phyloP scores from a whole-genome alignment of 2,329 filamentous ascomycete species.

The Colletotrichum tropicicola region DNA sequence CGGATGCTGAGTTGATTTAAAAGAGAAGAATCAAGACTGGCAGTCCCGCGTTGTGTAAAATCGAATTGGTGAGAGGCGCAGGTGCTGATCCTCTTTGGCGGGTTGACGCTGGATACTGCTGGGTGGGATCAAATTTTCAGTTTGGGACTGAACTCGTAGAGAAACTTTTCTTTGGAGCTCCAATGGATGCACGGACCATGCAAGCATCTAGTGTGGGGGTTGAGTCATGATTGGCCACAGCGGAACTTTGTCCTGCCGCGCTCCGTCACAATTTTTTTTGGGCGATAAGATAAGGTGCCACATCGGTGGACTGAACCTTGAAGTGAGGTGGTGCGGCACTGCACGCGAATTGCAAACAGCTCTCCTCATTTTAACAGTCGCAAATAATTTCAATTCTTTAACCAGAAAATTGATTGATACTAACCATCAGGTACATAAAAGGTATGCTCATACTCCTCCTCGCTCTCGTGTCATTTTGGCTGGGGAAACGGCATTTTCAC shows the following conservation, averaged over 20 bases:
- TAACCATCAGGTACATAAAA: not conserved
- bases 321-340: not conserved
- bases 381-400: not conserved
- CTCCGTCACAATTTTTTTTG: conserved; percentile 10
- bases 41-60: not conserved
- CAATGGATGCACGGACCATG: conserved; percentile 29
- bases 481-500: not conserved
- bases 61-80: conserved; percentile 2
- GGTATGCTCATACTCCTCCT: not conserved
- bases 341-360: not conserved
- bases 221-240: conserved; percentile 14
- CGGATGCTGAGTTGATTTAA: not conserved
- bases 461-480: no score
- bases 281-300: conserved; percentile 17
- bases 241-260: conserved; percentile 14
- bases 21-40: not conserved
- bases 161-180: no score
- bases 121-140: conserved; percentile 3
- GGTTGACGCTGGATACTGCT: not conserved
- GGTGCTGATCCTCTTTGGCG: conserved; percentile 11
- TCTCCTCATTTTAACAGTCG: not conserved
- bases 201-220: conserved; percentile 30
- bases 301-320: not conserved
- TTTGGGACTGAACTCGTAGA: no score
- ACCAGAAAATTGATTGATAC: not conserved